Evolutionary conservation across 2,329 filamentous ascomycete genomes (phyloP).

Genomic region (Pseudogymnoascus sp.): DNA sequence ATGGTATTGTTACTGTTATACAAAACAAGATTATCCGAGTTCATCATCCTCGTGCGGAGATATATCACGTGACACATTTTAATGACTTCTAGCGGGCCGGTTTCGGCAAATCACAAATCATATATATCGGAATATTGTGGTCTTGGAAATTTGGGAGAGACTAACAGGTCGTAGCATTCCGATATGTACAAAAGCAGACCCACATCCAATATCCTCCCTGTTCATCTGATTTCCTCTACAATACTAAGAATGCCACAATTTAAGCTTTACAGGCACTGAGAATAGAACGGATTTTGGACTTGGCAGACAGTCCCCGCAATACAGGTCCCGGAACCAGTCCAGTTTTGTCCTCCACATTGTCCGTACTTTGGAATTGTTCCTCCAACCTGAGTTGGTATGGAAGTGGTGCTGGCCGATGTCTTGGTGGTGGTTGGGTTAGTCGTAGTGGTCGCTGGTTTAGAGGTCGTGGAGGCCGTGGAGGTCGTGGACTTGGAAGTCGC

Average conservation of each 20-base stretch:
- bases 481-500: constrained; percentile 6
- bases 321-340: background rate
- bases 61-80: background rate
- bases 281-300: background rate
- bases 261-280: constrained; percentile 7
- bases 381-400: background rate
- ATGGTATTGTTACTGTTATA: background rate
- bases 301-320: background rate
- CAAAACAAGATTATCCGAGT: background rate
- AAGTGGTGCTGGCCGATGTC: constrained; percentile 3
- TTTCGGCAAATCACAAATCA: background rate
- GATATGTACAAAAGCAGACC: background rate
- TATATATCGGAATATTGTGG: background rate
- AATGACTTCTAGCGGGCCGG: background rate
- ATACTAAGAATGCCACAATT: background rate
- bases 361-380: constrained; percentile 10
- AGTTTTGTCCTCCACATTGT: background rate
- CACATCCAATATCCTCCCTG: background rate
- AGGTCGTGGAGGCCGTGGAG: background rate
- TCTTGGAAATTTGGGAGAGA: background rate
- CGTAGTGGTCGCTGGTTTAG: constrained; percentile 7
- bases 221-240: background rate
- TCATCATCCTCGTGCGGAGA: background rate
- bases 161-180: background rate
- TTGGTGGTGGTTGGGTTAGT: constrained; percentile 2